These are phyloP conservation scores for Arctium minus DNA, from an alignment of 129 eudicot genomes.

Conservation along the genomic window DNA sequence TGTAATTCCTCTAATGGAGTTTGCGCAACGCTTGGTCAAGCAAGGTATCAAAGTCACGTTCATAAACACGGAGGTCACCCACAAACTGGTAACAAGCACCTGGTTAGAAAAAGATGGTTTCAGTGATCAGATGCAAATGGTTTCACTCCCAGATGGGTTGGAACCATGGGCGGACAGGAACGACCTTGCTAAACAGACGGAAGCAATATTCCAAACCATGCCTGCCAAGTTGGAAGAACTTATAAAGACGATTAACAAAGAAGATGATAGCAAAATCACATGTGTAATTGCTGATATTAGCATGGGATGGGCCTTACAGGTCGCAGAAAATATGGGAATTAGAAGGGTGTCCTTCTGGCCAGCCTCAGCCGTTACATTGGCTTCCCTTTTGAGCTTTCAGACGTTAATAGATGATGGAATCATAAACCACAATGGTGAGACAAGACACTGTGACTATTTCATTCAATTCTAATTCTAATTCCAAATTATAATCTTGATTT, in stretches of 20 bases:
- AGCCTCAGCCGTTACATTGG: constrained; percentile 24
- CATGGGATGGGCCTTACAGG: constrained; percentile 25
- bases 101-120: constrained; percentile 18
- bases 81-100: constrained; percentile 15
- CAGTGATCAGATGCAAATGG: constrained; percentile 21
- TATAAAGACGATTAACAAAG: constrained; percentile 26
- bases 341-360: constrained; percentile 30
- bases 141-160: constrained; percentile 35
- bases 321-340: constrained; percentile 29
- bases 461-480: background rate
- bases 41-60: constrained; percentile 46
- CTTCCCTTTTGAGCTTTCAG: constrained; percentile 25
- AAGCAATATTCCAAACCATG: constrained; percentile 8
- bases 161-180: constrained; percentile 27
- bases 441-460: background rate
- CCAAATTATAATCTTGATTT: background rate
- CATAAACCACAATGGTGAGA: constrained; percentile 33
- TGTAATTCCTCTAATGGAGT: constrained; percentile 47
- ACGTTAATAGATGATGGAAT: constrained; percentile 33
- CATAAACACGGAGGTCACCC: constrained; percentile 28
- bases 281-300: constrained; percentile 45
- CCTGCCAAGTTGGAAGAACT: constrained; percentile 29
- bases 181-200: background rate
- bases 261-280: constrained; percentile 15
- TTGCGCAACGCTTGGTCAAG: constrained; percentile 31